These are phyloP conservation scores for Coniochaeta prunicola DNA, from an alignment of 2,329 filamentous ascomycete genomes.

Conservation along the genomic window DNA sequence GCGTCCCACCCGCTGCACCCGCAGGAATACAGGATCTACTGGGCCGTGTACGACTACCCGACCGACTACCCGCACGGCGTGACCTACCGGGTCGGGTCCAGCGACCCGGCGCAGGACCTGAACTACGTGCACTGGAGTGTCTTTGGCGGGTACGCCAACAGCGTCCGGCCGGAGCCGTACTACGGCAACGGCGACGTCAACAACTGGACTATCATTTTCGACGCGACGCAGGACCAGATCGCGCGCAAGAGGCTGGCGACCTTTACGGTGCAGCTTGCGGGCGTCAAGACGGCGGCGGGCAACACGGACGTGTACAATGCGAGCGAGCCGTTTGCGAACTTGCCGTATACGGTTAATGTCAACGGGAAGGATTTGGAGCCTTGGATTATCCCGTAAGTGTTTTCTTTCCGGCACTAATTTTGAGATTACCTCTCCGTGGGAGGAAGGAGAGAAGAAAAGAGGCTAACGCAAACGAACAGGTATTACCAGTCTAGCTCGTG, in stretches of 20 bases:
- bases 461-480: slow-evolving; percentile 15
- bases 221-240: slow-evolving; percentile 34
- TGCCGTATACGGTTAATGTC: slow-evolving; percentile 37
- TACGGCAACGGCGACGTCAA: slow-evolving; percentile 39
- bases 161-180: slow-evolving; percentile 32
- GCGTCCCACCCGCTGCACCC: slow-evolving; percentile 40
- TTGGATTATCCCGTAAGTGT: slow-evolving; percentile 48
- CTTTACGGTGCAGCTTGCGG: slow-evolving; percentile 56
- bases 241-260: slow-evolving; percentile 38
- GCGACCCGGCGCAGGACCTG: slow-evolving; percentile 38
- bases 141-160: slow-evolving; percentile 49
- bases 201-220: slow-evolving; percentile 53
- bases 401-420: neutral
- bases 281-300: slow-evolving; percentile 53
- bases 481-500: slow-evolving; percentile 53
- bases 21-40: slow-evolving; percentile 55
- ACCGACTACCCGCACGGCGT: slow-evolving; percentile 53
- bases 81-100: slow-evolving; percentile 47
- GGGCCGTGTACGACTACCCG: slow-evolving; percentile 51
- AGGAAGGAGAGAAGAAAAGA: neutral
- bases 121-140: slow-evolving; percentile 63
- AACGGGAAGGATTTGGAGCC: slow-evolving; percentile 36
- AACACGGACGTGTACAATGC: slow-evolving; percentile 54
- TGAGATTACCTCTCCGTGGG: no score
- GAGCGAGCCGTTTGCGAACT: slow-evolving; percentile 42